These are phyloP conservation scores for Chlorencoelia australis DNA, from an alignment of 2,329 filamentous ascomycete genomes.

Conservation along the genomic window DNA sequence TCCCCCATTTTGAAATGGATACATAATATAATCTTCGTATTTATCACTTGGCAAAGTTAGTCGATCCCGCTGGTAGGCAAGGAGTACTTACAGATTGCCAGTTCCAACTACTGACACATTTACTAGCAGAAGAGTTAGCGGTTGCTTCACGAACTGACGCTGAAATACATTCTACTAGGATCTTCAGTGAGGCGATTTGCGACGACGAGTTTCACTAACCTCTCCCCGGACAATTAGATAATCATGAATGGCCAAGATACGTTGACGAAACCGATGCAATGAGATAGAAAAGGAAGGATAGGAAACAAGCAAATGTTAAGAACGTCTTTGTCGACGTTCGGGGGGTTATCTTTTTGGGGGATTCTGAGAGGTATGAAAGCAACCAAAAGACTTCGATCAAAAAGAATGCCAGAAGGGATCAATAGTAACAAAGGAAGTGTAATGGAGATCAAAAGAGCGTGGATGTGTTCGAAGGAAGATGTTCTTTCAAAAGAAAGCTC, in stretches of 20 bases:
- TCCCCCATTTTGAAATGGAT: conserved; percentile 19
- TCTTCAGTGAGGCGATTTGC: conserved; percentile 34
- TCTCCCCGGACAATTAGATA: conserved; percentile 38
- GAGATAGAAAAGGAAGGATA: background rate
- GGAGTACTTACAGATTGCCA: conserved; percentile 14
- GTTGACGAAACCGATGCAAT: conserved; percentile 6
- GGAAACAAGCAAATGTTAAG: no score
- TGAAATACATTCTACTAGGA: conserved; percentile 10
- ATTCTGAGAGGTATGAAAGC: no score
- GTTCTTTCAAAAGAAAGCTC: no score
- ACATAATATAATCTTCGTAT: conserved; percentile 17
- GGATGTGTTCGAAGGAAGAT: no score
- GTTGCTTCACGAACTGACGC: background rate
- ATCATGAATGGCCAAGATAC: conserved; percentile 24
- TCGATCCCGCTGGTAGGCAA: background rate
- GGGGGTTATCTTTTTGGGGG: no score
- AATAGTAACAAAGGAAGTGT: no score
- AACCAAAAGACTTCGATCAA: no score
- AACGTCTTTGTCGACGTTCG: no score
- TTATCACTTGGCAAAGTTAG: conserved; percentile 14
- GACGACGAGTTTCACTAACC: conserved; percentile 34
- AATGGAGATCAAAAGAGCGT: no score
- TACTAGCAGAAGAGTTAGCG: conserved; percentile 12
- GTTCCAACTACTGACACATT: conserved; percentile 21
- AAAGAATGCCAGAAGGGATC: no score